These are phyloP conservation scores for Vitis hybrid DNA, from an alignment of 177 flowering plant species.

Conservation along the genomic window DNA sequence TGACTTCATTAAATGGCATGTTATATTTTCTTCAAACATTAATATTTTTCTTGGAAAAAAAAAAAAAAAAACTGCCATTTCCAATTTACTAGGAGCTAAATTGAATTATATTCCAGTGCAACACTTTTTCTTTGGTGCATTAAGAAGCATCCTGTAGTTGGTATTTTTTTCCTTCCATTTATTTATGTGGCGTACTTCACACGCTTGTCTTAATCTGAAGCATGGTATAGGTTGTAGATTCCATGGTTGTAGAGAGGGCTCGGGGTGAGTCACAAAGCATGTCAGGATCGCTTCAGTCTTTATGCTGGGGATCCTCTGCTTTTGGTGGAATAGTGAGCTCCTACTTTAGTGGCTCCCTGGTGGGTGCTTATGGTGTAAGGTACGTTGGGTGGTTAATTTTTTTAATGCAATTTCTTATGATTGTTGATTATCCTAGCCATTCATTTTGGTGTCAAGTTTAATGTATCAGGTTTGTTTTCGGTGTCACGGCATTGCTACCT, in stretches of 20 bases:
- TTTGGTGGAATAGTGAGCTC: conserved; percentile 97
- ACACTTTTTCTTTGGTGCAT: no score
- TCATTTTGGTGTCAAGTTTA: conserved; percentile 7
- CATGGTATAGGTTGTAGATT: conserved; percentile 89
- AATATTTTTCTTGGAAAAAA: no score
- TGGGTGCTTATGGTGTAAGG: conserved; percentile 96
- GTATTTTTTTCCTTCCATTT: neutral
- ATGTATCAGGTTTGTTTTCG: conserved; percentile 87
- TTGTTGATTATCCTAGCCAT: neutral
- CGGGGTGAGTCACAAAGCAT: conserved; percentile 98
- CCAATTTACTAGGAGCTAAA: no score
- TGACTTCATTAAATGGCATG: no score
- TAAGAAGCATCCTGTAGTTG: no score
- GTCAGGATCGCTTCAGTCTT: conserved; percentile 96
- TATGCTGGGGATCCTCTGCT: conserved; percentile 99
- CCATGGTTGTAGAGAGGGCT: conserved; percentile 99
- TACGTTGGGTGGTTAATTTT: conserved; percentile 20
- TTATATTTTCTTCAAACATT: no score
- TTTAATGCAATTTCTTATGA: conserved; percentile 2
- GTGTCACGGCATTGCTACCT: conserved; percentile 91
- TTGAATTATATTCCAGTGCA: no score
- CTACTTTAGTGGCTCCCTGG: conserved; percentile 96
- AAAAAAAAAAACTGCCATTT: no score
- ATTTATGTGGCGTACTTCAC: no score
- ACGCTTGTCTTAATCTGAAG: conserved; percentile 19